phyloP scores from a whole-genome alignment of 805 yeast genomes.

The Ogataea philodendri region DNA sequence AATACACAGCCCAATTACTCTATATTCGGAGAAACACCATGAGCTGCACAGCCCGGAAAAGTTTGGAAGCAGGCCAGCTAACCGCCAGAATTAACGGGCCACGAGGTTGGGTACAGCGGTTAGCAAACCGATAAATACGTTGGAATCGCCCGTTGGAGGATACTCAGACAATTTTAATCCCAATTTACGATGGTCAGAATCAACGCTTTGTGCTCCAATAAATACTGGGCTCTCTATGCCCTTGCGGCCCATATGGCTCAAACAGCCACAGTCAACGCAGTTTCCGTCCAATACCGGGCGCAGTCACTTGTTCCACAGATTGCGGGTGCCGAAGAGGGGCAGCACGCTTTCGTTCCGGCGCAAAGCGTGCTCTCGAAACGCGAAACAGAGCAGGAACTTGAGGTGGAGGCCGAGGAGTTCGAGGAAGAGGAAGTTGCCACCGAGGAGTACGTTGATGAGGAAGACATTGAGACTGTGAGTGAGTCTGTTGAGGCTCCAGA shows the following conservation, averaged over 20 bases:
- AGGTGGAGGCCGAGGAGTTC: constrained; percentile 5
- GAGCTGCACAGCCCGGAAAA: constrained; percentile 6
- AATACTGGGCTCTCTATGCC: constrained; percentile 5
- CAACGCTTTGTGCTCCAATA: constrained; percentile 3
- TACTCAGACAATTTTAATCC: neutral
- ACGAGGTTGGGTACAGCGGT: constrained; percentile 4
- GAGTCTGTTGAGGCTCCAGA: too few relatives aligned
- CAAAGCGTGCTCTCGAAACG: constrained; percentile 5
- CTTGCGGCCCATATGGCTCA: constrained; percentile 8
- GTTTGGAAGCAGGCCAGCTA: neutral
- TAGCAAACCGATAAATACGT: constrained; percentile 1
- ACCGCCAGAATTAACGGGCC: constrained; percentile 1
- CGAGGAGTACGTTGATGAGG: constrained; percentile 6
- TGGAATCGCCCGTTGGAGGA: neutral
- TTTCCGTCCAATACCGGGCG: constrained; percentile 13
- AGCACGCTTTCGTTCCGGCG: constrained; percentile 9
- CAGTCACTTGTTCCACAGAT: constrained; percentile 3
- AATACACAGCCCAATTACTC: constrained; percentile 3
- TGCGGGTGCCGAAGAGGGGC: constrained; percentile 2
- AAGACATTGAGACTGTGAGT: neutral
- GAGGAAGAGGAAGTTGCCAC: constrained; percentile 9
- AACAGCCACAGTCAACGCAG: constrained; percentile 3
- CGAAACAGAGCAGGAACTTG: constrained; percentile 1
- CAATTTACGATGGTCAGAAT: constrained; percentile 7
- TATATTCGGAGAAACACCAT: neutral